Percentiles rank a stretch among this genome's conserved stretches.
Conservation (phyloP, 208 protist species). For the Leishmania major region DNA sequence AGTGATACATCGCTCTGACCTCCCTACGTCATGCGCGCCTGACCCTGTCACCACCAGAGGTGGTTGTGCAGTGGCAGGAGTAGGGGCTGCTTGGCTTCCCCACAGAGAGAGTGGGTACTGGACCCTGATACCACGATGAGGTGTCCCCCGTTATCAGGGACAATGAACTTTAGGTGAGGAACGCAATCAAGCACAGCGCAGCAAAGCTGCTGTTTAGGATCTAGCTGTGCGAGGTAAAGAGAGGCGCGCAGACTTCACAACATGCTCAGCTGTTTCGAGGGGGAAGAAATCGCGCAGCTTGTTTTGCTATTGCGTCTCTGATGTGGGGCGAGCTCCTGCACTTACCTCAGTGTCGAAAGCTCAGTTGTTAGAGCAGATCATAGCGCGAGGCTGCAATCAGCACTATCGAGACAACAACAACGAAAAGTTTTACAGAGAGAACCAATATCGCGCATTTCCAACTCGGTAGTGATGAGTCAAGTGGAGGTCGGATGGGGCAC, state of each 20-base stretch:
- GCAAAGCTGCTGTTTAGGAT: neutral
- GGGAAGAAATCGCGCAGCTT: neutral
- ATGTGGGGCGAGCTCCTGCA: neutral
- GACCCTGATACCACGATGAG: neutral
- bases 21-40: neutral
- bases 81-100: conserved; percentile 5
- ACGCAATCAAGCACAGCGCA: neutral
- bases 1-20: neutral
- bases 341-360: neutral
- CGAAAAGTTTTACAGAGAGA: neutral
- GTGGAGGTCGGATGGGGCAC: neutral
- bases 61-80: neutral
- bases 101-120: neutral
- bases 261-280: neutral
- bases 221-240: neutral
- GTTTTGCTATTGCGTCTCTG: neutral
- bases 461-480: too few relatives aligned
- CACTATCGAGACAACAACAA: conserved; percentile 12
- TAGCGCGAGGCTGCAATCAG: neutral
- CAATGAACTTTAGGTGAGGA: neutral
- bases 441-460: neutral
- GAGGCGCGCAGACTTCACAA: neutral
- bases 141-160: neutral
- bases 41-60: neutral
- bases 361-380: neutral